Base-by-base conservation (phyloP, 495 filamentous ascomycete genomes). In the Chlorociboria aeruginascens region DNA sequence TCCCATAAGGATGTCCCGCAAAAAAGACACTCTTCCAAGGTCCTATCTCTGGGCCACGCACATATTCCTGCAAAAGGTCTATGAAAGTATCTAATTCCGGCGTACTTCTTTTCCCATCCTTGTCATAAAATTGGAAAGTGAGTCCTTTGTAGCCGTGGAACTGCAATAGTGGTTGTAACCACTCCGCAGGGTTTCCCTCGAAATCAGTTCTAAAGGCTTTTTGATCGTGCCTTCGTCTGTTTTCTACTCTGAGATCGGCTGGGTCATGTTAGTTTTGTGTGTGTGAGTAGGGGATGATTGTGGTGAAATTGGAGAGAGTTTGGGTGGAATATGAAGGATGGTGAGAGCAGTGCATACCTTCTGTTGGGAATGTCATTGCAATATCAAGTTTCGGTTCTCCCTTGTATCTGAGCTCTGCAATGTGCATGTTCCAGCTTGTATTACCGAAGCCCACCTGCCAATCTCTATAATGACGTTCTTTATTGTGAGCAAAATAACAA, bases 381-480 rank as follows among this genome's bases (percentile, higher is more conserved):
- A 51, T 7, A 34, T 46, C 49, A 10, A 51, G 36, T 13, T 31
- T 32, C 6, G 36, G 43, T 8, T 32, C 17, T 17, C 43, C 49
- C 31, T 46, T 51, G 20, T 41, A 45, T 16, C 20, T 33, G 35
- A 51, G 14, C 9, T 45, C 42, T 2, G 41, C 8, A 8, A 45
- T 45, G 7, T 30, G 29, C 8, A 51, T 34, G 17, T 51, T 42
- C 82, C 85, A 53, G 81, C 78, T 13, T 93, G 58, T 30, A 69
- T 68, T 7, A 83, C 90, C 43, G 72, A 65, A 40, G 84, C 71
- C 1, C 71, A 62, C 58, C 88, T 80, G 29, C 79, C 81, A 51
- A 88, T 85, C 59, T 78, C 79, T 43, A 74, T 80, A 56, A 75
- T 78, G 44, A 84, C 88, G 16, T 72, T 68, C 89, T 86, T 95